These are phyloP conservation scores for Phascolomyces articulosus DNA, from an alignment of 371 early-diverging fungal species.

Conservation along the genomic window DNA sequence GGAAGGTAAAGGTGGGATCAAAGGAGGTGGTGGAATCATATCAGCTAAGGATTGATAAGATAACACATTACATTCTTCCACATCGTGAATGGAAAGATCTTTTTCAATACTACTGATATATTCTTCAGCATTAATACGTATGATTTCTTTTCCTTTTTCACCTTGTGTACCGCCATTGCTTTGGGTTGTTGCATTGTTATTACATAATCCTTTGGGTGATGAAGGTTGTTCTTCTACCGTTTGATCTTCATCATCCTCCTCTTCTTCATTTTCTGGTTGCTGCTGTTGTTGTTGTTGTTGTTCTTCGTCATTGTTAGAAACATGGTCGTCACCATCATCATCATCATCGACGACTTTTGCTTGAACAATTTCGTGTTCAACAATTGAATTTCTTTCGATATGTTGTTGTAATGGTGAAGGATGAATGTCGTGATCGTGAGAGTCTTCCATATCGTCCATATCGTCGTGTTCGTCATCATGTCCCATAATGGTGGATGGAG, in stretches of 20 bases:
- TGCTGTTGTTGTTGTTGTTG: neutral
- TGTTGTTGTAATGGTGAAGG: neutral
- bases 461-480: neutral
- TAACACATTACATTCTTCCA: neutral
- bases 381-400: neutral
- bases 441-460: too few relatives aligned
- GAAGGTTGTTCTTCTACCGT: neutral
- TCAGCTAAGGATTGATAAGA: slow-evolving; percentile 22
- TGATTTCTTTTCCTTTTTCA: slow-evolving; percentile 3
- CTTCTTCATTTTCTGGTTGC: neutral
- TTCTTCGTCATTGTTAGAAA: neutral
- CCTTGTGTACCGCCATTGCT: too few relatives aligned
- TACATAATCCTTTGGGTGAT: neutral
- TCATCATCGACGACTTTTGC: too few relatives aligned
- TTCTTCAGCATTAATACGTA: neutral
- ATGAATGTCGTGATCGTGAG: too few relatives aligned
- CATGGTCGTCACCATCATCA: too few relatives aligned
- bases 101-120: slow-evolving; percentile 1
- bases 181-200: neutral
- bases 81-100: neutral
- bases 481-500: slow-evolving; percentile 1
- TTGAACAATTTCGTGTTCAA: too few relatives aligned
- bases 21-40: slow-evolving; percentile 10
- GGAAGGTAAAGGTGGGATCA: neutral
- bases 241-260: neutral